Percentiles rank a stretch among this genome's conserved stretches.
phyloP scores from a whole-genome alignment of 257 asterid genomes.

The Gynochthodes officinalis region DNA sequence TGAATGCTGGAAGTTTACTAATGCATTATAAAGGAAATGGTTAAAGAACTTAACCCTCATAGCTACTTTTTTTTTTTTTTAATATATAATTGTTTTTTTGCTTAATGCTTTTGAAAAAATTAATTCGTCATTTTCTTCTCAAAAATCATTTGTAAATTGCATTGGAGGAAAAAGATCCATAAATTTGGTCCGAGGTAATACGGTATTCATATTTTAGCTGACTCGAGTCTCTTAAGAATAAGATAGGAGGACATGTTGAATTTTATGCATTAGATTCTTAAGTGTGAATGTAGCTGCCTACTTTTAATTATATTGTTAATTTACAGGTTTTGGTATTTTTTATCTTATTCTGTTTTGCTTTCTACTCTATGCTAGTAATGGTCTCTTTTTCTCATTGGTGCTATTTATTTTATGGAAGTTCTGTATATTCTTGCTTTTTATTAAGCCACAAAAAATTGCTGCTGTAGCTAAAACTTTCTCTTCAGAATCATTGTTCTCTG shows the following conservation, averaged over 20 bases:
- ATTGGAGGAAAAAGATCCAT: neutral
- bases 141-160: neutral
- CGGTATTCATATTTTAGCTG: neutral
- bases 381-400: slow-evolving; percentile 6
- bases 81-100: neutral
- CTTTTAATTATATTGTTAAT: neutral
- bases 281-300: neutral
- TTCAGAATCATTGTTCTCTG: neutral
- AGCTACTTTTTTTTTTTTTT: too few species aligned
- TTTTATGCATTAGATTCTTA: neutral
- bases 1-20: neutral
- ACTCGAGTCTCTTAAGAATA: too few species aligned
- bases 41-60: neutral
- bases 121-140: neutral
- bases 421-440: neutral
- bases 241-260: neutral
- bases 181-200: neutral
- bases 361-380: neutral
- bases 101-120: neutral
- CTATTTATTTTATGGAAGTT: neutral
- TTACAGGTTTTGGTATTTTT: neutral
- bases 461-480: neutral
- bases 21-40: neutral
- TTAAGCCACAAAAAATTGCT: neutral
- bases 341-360: neutral